These are phyloP conservation scores for Globisporangium echinulatum DNA, from an alignment of 352 stramenopile species.

Conservation along the genomic window DNA sequence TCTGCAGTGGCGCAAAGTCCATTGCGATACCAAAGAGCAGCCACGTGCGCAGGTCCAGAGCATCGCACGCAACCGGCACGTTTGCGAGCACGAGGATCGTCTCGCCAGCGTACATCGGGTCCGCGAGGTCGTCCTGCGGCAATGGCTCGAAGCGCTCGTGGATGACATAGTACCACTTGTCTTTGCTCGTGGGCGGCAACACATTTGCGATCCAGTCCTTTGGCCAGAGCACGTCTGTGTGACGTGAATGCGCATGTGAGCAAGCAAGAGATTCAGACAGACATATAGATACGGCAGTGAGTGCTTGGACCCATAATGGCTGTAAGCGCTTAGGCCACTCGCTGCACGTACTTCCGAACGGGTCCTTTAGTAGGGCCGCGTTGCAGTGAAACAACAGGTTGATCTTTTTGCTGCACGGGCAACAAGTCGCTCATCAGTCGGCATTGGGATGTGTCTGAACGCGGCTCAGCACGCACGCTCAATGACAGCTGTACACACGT, in stretches of 20 bases:
- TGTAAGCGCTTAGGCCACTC: neutral
- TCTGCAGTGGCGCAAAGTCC: constrained; percentile 47
- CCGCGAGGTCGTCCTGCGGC: constrained; percentile 50
- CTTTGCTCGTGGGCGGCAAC: constrained; percentile 31
- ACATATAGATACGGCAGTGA: neutral
- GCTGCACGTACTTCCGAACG: constrained; percentile 44
- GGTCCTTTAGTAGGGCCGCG: constrained; percentile 51
- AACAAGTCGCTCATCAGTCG: neutral
- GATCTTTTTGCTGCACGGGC: constrained; percentile 29
- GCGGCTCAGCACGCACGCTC: too few relatives aligned
- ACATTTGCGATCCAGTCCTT: constrained; percentile 67
- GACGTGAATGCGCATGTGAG: neutral
- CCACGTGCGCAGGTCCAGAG: constrained; percentile 46
- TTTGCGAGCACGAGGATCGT: constrained; percentile 47
- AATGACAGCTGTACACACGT: too few relatives aligned
- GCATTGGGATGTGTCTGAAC: neutral
- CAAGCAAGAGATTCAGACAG: too few relatives aligned
- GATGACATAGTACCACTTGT: constrained; percentile 75
- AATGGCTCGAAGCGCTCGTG: constrained; percentile 51
- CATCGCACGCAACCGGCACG: constrained; percentile 48
- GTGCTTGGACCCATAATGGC: neutral
- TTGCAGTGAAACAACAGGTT: constrained; percentile 64
- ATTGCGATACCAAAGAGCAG: constrained; percentile 51
- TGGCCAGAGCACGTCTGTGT: constrained; percentile 58
- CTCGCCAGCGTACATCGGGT: constrained; percentile 45